Evolutionary conservation across 331 rosid genomes (phyloP).

Genomic region (Acacia concinna): DNA sequence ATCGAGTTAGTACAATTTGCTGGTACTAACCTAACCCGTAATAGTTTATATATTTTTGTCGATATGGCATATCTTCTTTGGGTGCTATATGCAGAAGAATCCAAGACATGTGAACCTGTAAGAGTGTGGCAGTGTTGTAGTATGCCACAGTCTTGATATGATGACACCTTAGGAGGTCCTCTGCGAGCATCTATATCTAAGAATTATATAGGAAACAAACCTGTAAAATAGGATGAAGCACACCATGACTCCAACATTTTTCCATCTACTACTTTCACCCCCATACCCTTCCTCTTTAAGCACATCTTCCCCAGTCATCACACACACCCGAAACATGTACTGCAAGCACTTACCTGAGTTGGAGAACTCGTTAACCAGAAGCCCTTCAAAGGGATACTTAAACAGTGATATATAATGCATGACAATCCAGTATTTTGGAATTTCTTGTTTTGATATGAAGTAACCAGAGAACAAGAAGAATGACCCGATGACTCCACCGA

Average conservation of each 20-base stretch:
- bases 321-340: conserved; percentile 71
- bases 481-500: conserved; percentile 90
- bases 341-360: conserved; percentile 77
- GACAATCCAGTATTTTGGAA: conserved; percentile 85
- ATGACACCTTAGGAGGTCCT: conserved; percentile 42
- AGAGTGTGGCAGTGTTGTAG: conserved; percentile 33
- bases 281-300: conserved; percentile 90
- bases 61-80: conserved; percentile 43
- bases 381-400: conserved; percentile 98
- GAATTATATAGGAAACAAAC: conserved; percentile 82
- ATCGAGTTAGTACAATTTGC: conserved; percentile 48
- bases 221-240: conserved; percentile 87
- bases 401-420: conserved; percentile 91
- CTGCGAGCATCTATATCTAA: conserved; percentile 74
- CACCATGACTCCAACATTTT: conserved; percentile 72
- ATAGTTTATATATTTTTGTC: conserved; percentile 35
- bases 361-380: conserved; percentile 86
- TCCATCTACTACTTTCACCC: conserved; percentile 74
- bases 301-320: conserved; percentile 66
- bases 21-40: conserved; percentile 43
- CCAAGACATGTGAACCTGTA: conserved; percentile 78
- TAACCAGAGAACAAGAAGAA: conserved; percentile 95
- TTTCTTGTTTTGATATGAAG: conserved; percentile 77
- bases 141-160: conserved; percentile 33
- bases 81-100: conserved; percentile 48